Evolutionary conservation across 208 protist genomes (phyloP).

Genomic region (Acanthamoeba culbertsoni): DNA sequence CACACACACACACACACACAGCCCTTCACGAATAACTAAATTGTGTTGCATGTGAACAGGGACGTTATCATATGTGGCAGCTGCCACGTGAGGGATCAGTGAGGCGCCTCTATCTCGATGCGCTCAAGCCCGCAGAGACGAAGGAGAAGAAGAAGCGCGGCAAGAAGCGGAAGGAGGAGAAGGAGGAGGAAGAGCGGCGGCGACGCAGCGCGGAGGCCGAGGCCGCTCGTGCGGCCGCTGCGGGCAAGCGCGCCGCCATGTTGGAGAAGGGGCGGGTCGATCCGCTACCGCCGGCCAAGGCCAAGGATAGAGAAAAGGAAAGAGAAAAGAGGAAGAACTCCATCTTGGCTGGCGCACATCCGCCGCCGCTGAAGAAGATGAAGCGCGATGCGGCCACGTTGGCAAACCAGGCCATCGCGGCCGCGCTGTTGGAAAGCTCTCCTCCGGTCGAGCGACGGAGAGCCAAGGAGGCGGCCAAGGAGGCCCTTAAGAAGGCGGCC

Average conservation of each 20-base stretch:
- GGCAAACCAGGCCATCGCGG: too few species aligned
- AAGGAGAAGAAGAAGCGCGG: conserved; percentile 33
- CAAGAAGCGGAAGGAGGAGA: conserved; percentile 5
- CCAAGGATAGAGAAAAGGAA: not conserved
- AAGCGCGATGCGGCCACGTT: not conserved
- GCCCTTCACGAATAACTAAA: not conserved
- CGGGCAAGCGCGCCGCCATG: not conserved
- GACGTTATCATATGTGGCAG: conserved; percentile 15
- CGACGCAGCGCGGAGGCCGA: not conserved
- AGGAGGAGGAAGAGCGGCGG: not conserved
- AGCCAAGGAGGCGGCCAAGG: too few species aligned
- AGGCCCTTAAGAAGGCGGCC: too few species aligned
- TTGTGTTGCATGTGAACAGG: not conserved
- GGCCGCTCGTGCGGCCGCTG: not conserved
- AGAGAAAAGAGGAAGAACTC: not conserved
- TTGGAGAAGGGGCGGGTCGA: too few species aligned
- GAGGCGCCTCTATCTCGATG: not conserved
- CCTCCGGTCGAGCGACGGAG: not conserved
- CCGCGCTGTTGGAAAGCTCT: not conserved
- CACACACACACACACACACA: too few species aligned
- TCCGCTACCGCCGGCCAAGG: too few species aligned
- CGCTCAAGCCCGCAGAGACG: not conserved
- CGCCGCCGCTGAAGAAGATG: not conserved
- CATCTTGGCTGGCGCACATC: not conserved
- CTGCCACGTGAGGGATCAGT: conserved; percentile 1